A percentile compares a stretch with the other conserved stretches of the same genome.
Conservation (phyloP, 129 eudicot genomes). For the Arctium lappa region DNA sequence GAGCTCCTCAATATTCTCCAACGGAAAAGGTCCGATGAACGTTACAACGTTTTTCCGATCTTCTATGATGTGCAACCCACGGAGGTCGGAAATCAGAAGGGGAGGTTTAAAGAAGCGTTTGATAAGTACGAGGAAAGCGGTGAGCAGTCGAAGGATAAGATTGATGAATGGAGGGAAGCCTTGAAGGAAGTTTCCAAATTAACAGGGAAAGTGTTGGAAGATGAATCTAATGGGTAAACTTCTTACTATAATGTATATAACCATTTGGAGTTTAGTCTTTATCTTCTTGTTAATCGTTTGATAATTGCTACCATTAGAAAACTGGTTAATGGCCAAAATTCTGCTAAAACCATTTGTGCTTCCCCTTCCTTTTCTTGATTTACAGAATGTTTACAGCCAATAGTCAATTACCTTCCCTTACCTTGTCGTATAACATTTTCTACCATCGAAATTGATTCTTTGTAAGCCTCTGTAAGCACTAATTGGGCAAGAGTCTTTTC, state of each 20-base stretch:
- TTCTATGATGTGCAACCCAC: constrained; percentile 29
- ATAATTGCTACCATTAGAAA: neutral
- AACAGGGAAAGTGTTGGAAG: constrained; percentile 25
- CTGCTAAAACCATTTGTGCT: neutral
- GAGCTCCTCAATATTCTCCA: constrained; percentile 25
- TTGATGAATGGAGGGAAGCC: constrained; percentile 16
- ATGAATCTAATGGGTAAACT: constrained; percentile 32
- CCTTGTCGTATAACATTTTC: no score
- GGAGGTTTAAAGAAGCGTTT: constrained; percentile 15
- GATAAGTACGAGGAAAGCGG: constrained; percentile 7
- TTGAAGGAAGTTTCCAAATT: constrained; percentile 23
- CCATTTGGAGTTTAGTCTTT: neutral
- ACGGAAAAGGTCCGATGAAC: neutral
- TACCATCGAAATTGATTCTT: no score
- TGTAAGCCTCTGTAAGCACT: no score
- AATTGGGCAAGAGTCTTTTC: no score
- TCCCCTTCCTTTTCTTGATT: neutral
- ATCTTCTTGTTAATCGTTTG: neutral
- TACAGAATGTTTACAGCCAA: no score
- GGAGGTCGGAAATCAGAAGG: constrained; percentile 24
- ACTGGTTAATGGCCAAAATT: neutral
- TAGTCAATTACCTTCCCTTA: no score
- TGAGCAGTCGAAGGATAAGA: neutral
- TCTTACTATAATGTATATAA: neutral
- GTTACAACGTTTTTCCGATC: constrained; percentile 16